Percentiles rank a stretch among this genome's conserved stretches.
These are phyloP conservation scores for Arabidopsis suecica DNA, from an alignment of 345 rosid species.

Conservation along the genomic window DNA sequence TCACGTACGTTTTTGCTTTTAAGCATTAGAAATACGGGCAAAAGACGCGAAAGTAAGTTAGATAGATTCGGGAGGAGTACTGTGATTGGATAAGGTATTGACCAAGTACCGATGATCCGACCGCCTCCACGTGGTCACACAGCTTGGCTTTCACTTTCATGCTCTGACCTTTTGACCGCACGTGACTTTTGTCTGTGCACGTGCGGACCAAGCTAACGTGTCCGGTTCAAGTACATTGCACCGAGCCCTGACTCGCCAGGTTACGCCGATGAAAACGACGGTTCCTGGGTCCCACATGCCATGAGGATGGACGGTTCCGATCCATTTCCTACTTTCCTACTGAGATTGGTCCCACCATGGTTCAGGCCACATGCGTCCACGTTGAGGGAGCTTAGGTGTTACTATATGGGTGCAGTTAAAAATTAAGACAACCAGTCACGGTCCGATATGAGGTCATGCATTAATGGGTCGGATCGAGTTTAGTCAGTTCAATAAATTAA, in stretches of 20 bases:
- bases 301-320: constrained; percentile 42
- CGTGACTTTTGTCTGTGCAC: constrained; percentile 54
- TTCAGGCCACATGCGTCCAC: constrained; percentile 47
- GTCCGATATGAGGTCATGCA: constrained; percentile 40
- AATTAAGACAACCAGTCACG: constrained; percentile 38
- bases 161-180: constrained; percentile 60
- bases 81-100: constrained; percentile 52
- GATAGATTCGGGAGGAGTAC: constrained; percentile 18
- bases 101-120: constrained; percentile 69
- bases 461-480: constrained; percentile 46
- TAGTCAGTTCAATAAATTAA: constrained; percentile 27
- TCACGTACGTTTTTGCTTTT: not conserved
- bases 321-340: constrained; percentile 4
- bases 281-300: constrained; percentile 36
- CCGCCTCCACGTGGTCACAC: constrained; percentile 65
- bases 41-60: constrained; percentile 24
- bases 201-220: constrained; percentile 42
- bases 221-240: constrained; percentile 43
- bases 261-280: constrained; percentile 43
- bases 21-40: constrained; percentile 9
- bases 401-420: constrained; percentile 39
- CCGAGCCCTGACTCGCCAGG: constrained; percentile 45
- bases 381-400: constrained; percentile 40
- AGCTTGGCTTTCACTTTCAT: constrained; percentile 44
- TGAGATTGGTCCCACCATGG: constrained; percentile 18